phyloP scores from a whole-genome alignment of 495 filamentous ascomycete genomes.

The Penicillium manginii region DNA sequence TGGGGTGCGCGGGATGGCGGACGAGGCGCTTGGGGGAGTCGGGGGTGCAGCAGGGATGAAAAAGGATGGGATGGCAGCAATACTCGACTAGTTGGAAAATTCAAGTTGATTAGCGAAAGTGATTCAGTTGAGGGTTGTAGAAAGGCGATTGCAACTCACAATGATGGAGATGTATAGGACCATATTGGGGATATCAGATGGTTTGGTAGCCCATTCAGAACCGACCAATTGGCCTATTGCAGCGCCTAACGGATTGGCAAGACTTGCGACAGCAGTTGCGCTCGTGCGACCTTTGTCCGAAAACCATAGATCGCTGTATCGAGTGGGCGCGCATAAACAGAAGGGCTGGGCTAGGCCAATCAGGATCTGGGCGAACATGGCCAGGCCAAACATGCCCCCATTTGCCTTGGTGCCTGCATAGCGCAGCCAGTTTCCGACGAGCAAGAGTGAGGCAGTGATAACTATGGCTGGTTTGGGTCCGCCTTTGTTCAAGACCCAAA shows the following conservation, averaged over 20 bases:
- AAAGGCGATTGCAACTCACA: no score
- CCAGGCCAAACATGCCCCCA: slow-evolving; percentile 68
- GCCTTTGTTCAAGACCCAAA: slow-evolving; percentile 78
- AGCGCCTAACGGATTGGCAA: slow-evolving; percentile 88
- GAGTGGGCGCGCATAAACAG: slow-evolving; percentile 84
- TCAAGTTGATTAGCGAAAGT: slow-evolving; percentile 2
- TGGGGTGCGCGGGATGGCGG: slow-evolving; percentile 51
- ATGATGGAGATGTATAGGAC: slow-evolving; percentile 88
- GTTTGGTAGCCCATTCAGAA: slow-evolving; percentile 69
- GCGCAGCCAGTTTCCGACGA: slow-evolving; percentile 91
- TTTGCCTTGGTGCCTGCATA: slow-evolving; percentile 74
- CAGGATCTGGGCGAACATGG: slow-evolving; percentile 95
- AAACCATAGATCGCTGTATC: slow-evolving; percentile 96
- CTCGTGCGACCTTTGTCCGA: slow-evolving; percentile 79
- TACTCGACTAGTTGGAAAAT: slow-evolving; percentile 60
- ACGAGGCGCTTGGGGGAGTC: slow-evolving; percentile 66
- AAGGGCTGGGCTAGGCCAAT: slow-evolving; percentile 91
- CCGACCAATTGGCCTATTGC: slow-evolving; percentile 85
- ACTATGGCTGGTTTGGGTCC: slow-evolving; percentile 81
- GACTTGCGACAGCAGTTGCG: slow-evolving; percentile 81
- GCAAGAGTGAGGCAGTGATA: slow-evolving; percentile 67
- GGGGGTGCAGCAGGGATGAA: slow-evolving; percentile 83
- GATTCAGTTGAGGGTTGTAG: no score
- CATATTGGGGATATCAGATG: slow-evolving; percentile 73
- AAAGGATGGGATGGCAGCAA: slow-evolving; percentile 76